Percentiles rank a stretch among this genome's conserved stretches.
Evolutionary conservation across 192 early-diverging fungal genomes (phyloP).

Genomic region (Cladochytrium replicatum): DNA sequence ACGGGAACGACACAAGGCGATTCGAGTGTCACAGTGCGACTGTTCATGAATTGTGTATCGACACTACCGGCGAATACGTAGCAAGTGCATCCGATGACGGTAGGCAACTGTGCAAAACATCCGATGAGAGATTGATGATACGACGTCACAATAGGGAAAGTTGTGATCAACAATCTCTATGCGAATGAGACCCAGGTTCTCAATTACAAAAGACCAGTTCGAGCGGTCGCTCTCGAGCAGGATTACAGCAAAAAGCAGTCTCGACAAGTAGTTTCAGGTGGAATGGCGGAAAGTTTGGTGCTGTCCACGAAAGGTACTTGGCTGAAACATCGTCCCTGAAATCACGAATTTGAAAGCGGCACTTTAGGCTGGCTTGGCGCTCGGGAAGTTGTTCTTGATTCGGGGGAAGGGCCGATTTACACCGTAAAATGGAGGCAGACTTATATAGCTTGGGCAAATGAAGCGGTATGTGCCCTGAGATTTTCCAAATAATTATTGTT

Average conservation of each 20-base stretch:
- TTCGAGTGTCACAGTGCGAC: conserved; percentile 77
- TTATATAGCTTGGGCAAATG: conserved; percentile 92
- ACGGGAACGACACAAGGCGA: conserved; percentile 79
- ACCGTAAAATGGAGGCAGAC: conserved; percentile 72
- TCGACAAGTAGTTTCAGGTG: conserved; percentile 80
- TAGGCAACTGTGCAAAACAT: conserved; percentile 17
- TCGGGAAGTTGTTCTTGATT: conserved; percentile 67
- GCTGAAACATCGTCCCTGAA: conserved; percentile 2
- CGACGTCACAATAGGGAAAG: conserved; percentile 48
- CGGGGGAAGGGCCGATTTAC: conserved; percentile 84
- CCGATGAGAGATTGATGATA: neutral
- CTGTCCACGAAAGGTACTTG: conserved; percentile 69
- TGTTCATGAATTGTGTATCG: conserved; percentile 81
- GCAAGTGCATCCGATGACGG: conserved; percentile 91
- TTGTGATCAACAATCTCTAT: conserved; percentile 79
- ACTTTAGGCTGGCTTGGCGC: conserved; percentile 77
- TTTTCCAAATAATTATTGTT: neutral
- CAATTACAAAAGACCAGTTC: conserved; percentile 80
- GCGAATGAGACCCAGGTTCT: conserved; percentile 55
- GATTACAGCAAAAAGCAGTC: conserved; percentile 65
- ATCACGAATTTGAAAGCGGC: neutral
- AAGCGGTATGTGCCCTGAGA: conserved; percentile 36
- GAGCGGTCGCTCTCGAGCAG: conserved; percentile 83
- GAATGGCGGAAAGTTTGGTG: conserved; percentile 75
- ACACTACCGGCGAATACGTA: conserved; percentile 75